A percentile compares a stretch with the other conserved stretches of the same genome.
Conservation (phyloP, 148 eudicot species). For the Polygonum maritimum region DNA sequence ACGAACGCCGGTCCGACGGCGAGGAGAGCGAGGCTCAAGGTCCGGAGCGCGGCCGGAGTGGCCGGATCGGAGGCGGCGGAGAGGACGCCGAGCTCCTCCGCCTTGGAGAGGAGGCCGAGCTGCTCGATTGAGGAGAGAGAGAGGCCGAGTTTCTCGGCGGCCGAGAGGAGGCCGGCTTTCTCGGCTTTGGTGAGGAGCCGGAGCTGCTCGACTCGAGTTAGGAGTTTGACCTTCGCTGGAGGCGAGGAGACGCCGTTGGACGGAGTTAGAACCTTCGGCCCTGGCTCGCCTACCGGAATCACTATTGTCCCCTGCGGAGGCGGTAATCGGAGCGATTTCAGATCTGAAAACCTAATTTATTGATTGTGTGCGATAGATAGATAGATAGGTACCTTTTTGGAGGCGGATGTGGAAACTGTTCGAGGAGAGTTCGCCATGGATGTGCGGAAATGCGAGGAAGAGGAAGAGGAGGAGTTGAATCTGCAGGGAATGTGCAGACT, state of each 20-base stretch:
- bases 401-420: neutral
- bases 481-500: neutral
- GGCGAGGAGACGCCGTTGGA: constrained; percentile 10
- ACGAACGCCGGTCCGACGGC: constrained; percentile 58
- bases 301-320: constrained; percentile 28
- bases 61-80: constrained; percentile 84
- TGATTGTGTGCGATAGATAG: neutral
- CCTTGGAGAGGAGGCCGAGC: constrained; percentile 80
- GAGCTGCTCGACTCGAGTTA: constrained; percentile 85
- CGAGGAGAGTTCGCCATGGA: neutral
- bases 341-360: no score
- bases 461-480: neutral
- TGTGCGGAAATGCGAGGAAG: neutral
- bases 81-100: constrained; percentile 74
- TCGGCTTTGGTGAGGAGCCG: constrained; percentile 89
- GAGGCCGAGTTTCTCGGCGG: constrained; percentile 68
- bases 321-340: neutral
- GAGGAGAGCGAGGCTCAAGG: constrained; percentile 50
- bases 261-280: constrained; percentile 18
- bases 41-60: constrained; percentile 56
- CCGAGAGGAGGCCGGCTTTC: constrained; percentile 73
- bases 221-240: constrained; percentile 65
- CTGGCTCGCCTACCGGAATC: constrained; percentile 38
- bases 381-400: neutral
- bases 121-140: constrained; percentile 65